Base-by-base conservation (phyloP, 805 yeast species). In the Kodamaea fukazawae region DNA sequence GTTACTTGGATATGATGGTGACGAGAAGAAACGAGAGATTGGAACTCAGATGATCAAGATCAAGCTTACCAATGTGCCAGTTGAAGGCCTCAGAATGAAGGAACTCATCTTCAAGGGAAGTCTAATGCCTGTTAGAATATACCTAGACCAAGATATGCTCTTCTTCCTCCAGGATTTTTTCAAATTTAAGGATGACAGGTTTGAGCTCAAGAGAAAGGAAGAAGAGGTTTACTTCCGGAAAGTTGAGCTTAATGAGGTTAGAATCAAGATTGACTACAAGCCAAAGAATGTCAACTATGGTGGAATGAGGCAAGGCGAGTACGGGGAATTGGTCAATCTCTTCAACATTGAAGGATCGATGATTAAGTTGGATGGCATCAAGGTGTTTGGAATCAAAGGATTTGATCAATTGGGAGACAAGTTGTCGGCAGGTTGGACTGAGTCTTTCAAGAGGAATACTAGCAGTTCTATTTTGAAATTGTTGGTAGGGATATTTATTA, bases 111-210 rank as follows among this genome's bases (percentile, higher is more conserved):
- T 87, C 33, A 63, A 70, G 17, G 66, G 81, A 1, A 55, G 70
- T 4, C 61, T 87, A 0, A 64, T 85, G 13, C 99, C 99, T 0
- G 54, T 93, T 32, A 68, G 96, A 37, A 60, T 93, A 11, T 88
- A 87, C 56, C 79, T 93, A 32, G 98, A 93, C 59, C 99, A 93
- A 58, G 98, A 91, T 53, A 86, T 97, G 0, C 67, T 89, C 13
- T 96, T 89, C 41, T 90, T 91, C 48, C 50, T 89, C 23, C 76
- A 79, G 0, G 67, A 96, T 27, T 93, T 88, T 61, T 78, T 84
- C 25, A 89, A 81, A 44, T 93, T 93, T 57, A 82, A 78, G 53
- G 96, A 86, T 52, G 49, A 65, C 2, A 61, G 93, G 42, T 85
- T 86, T 55, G 73, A 74, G 3, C 63, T 85, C 11, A 71, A 79